Conservation (phyloP, 768 basidiomycete species). For the Mycena amicta region DNA sequence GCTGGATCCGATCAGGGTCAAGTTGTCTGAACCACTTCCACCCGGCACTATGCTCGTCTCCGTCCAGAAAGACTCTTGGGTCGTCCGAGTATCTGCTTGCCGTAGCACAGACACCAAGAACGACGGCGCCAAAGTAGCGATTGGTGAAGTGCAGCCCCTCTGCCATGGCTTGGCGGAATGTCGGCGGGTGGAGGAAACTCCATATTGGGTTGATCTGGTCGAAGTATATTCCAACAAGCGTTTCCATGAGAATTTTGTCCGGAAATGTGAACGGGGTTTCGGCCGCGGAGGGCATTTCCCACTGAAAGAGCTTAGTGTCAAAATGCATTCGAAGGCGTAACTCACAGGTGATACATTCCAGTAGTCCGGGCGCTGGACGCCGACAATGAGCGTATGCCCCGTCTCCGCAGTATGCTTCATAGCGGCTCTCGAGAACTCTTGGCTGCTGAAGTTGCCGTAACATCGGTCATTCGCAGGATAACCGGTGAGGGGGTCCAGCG, state of each 20-base stretch:
- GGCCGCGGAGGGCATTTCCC: slow-evolving; percentile 34
- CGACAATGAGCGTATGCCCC: not conserved
- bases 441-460: slow-evolving; percentile 10
- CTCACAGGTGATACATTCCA: slow-evolving; percentile 15
- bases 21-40: slow-evolving; percentile 68
- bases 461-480: not conserved
- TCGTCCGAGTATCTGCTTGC: slow-evolving; percentile 62
- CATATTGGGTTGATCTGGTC: slow-evolving; percentile 46
- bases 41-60: slow-evolving; percentile 48
- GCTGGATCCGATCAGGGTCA: slow-evolving; percentile 55
- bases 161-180: slow-evolving; percentile 53
- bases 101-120: slow-evolving; percentile 68
- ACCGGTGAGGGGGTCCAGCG: not conserved
- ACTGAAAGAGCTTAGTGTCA: slow-evolving; percentile 29
- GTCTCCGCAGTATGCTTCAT: slow-evolving; percentile 1
- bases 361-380: slow-evolving; percentile 18
- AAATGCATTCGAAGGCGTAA: too few relatives aligned
- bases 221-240: slow-evolving; percentile 64
- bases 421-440: slow-evolving; percentile 3
- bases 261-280: slow-evolving; percentile 42
- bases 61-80: slow-evolving; percentile 34
- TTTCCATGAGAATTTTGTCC: slow-evolving; percentile 46
- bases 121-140: slow-evolving; percentile 52
- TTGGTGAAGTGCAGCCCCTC: slow-evolving; percentile 53
- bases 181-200: slow-evolving; percentile 68